These are phyloP conservation scores for Paramecium primaurelia DNA, from an alignment of 73 alveolate genomes.

Conservation along the genomic window DNA sequence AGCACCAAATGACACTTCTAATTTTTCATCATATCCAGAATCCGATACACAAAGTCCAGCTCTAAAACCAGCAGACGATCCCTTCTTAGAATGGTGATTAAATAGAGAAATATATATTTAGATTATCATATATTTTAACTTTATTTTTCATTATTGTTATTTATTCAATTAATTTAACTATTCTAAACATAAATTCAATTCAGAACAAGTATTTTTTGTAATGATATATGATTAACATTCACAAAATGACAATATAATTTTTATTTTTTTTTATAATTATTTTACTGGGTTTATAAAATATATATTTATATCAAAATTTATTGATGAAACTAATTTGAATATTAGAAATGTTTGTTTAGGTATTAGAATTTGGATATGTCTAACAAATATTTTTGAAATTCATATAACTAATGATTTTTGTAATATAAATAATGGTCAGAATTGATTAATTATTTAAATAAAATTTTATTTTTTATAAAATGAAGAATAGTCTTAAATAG, in stretches of 20 bases:
- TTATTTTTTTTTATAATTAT: not conserved
- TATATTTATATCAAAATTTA: not conserved
- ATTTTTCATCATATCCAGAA: slow-evolving; percentile 81
- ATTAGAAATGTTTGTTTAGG: too few relatives aligned
- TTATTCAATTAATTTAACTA: too few relatives aligned
- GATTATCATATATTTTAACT: not conserved
- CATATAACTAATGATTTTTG: not conserved
- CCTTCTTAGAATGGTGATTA: slow-evolving; percentile 84
- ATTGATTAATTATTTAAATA: not conserved
- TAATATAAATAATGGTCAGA: not conserved
- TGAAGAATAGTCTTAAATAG: not conserved
- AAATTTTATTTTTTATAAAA: not conserved
- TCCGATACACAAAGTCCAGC: slow-evolving; percentile 80
- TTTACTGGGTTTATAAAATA: slow-evolving; percentile 69
- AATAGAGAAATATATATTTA: not conserved
- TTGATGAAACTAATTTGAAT: too few relatives aligned
- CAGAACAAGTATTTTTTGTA: not conserved
- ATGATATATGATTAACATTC: not conserved
- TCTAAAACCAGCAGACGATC: slow-evolving; percentile 80
- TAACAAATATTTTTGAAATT: not conserved
- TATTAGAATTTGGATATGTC: slow-evolving; percentile 59
- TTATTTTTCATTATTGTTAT: not conserved
- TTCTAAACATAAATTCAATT: not conserved
- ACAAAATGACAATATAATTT: slow-evolving; percentile 66
- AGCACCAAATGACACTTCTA: slow-evolving; percentile 74